Evolutionary conservation across 1,284 basidiomycete species (phyloP).

Genomic region (Tremellales sp.): DNA sequence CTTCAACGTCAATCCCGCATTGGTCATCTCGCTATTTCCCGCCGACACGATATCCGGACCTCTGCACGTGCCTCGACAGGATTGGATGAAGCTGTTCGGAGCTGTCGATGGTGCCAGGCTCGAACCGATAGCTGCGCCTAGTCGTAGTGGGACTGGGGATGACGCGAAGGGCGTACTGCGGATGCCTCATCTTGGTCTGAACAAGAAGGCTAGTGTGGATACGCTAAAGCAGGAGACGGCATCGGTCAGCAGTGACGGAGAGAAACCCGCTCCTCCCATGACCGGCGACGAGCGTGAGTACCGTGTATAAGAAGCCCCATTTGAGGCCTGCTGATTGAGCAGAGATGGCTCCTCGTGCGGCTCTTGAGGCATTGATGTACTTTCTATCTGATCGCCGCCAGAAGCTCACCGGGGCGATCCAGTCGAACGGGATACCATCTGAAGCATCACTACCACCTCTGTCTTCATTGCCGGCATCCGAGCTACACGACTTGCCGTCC

Average conservation of each 20-base stretch:
- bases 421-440: conserved; percentile 60
- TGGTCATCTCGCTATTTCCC: conserved; percentile 86
- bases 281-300: conserved; percentile 24
- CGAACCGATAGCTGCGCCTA: conserved; percentile 21
- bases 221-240: conserved; percentile 23
- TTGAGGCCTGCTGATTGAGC: conserved; percentile 4
- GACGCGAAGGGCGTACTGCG: conserved; percentile 3
- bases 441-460: conserved; percentile 40
- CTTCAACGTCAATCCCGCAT: conserved; percentile 86
- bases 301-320: background rate
- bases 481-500: conserved; percentile 65
- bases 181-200: conserved; percentile 25
- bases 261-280: conserved; percentile 13
- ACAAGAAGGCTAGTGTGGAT: conserved; percentile 37
- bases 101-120: conserved; percentile 56
- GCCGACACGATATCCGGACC: conserved; percentile 69
- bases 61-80: conserved; percentile 59
- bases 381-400: conserved; percentile 77
- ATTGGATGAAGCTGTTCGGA: conserved; percentile 85
- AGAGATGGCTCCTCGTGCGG: conserved; percentile 32
- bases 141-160: conserved; percentile 1
- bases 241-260: conserved; percentile 8
- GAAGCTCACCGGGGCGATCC: conserved; percentile 71
- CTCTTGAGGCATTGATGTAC: conserved; percentile 52
- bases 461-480: conserved; percentile 56